Evolutionary conservation across 1,284 basidiomycete genomes (phyloP), one percentile per base, ranked within the genome.

Genomic region (Somion occarium): DNA sequence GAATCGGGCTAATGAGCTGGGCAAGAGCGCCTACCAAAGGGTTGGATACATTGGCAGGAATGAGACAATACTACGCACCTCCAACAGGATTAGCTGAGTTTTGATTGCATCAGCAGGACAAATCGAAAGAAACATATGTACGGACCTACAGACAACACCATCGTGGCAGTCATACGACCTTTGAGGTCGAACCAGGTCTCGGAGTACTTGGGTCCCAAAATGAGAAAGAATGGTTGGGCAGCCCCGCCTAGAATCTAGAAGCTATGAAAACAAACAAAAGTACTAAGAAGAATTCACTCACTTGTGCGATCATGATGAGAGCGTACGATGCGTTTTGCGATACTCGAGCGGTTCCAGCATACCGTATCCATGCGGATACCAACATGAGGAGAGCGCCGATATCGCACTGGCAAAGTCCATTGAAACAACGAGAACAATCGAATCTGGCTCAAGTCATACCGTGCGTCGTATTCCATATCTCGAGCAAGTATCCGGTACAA

Each of bases 171-270:
- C 4, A 84, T 90, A 43, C 88, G 74, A 18, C 83, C 79, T 51
- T 76, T 73, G 41, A 89, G 66, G 56, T 86, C 79, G 58, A 91
- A 91, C 89, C 89, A 91, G 25, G 73, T 73, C 61, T 91, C 85
- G 1, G 88, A 90, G 64, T 85, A 91, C 50, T 79, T 83, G 2
- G 79, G 77, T 1, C 75, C 75, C 3, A 90, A 68, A 19, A 90
- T 76, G 66, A 88, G 86, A 61, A 81, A 89, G 22, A 83, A 71
- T 1, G 87, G 80, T 60, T 88, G 84, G 0, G 78, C 69, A 48
- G 82, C 65, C 2, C 74, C 72, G 3, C 73, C 68, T 48, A 87
- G 72, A 20, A 82, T 57, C 82, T 85, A 49, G 4, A 52, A 45
- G 27, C 3, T 9, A 5, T 19, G n/a, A 45, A 34, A 20, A 3